Conservation (phyloP, 768 basidiomycete genomes). For the Mycena crocata region DNA sequence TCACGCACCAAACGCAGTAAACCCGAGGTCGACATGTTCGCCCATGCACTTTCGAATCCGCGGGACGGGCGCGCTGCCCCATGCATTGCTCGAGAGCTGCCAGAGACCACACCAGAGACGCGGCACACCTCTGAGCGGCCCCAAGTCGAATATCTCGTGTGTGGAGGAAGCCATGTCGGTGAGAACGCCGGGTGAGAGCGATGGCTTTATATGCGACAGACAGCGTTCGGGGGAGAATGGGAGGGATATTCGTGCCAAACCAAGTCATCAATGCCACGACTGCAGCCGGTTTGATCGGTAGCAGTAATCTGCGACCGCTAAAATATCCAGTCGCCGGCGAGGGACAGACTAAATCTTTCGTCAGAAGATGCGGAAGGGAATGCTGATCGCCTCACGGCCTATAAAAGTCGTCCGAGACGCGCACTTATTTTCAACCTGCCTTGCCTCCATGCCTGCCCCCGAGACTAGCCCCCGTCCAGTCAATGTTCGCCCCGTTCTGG, state of each 20-base stretch:
- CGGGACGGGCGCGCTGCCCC: too few species aligned
- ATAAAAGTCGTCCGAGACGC: constrained; percentile 19
- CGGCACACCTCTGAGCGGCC: too few species aligned
- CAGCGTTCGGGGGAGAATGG: too few species aligned
- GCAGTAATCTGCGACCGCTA: constrained; percentile 25
- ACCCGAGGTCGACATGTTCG: too few species aligned
- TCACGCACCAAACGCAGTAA: too few species aligned
- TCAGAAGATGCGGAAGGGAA: constrained; percentile 15
- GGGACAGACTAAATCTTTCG: constrained; percentile 6
- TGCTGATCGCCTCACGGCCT: constrained; percentile 15
- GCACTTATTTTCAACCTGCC: neutral
- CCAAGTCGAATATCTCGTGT: too few species aligned
- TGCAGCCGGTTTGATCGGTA: constrained; percentile 27
- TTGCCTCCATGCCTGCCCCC: constrained; percentile 23
- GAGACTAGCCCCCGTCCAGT: constrained; percentile 1
- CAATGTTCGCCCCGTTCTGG: constrained; percentile 25
- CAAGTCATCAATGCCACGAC: constrained; percentile 4
- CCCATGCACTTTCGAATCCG: too few species aligned
- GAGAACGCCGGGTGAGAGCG: too few species aligned
- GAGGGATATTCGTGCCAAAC: neutral
- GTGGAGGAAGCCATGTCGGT: too few species aligned
- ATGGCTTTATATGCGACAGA: too few species aligned
- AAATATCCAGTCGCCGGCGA: constrained; percentile 1
- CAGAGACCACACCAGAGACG: too few species aligned
- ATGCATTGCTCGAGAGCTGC: neutral